Evolutionary conservation across 257 asterid genomes (phyloP).

Genomic region (Nicotiana tabacum): DNA sequence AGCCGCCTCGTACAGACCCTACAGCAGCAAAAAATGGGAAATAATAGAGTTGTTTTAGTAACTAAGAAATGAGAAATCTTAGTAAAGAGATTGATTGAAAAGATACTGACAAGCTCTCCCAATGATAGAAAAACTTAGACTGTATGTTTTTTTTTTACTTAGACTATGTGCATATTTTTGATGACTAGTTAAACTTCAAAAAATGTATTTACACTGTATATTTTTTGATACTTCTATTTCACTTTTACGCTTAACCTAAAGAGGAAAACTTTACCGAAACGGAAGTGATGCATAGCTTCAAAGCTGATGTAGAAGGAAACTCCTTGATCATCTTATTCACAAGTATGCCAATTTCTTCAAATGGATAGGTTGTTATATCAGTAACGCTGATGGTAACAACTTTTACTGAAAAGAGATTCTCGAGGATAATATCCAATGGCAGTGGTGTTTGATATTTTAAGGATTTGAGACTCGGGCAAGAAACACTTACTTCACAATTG

Average conservation of each 20-base stretch:
- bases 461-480: neutral
- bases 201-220: too few species aligned
- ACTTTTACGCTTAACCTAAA: neutral
- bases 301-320: neutral
- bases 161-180: too few species aligned
- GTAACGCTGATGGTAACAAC: neutral
- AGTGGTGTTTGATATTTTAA: neutral
- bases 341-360: neutral
- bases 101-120: neutral
- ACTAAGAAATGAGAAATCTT: neutral
- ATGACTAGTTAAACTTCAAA: too few species aligned
- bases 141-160: too few species aligned
- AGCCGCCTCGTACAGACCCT: neutral
- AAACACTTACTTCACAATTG: neutral
- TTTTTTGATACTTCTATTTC: neutral
- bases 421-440: neutral
- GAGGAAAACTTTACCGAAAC: neutral
- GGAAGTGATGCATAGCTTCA: conserved; percentile 1
- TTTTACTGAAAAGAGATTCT: neutral
- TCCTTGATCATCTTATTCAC: neutral
- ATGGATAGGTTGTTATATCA: neutral
- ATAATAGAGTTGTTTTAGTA: neutral
- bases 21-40: neutral
- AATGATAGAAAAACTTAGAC: neutral
- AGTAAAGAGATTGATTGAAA: neutral